These are phyloP conservation scores for Pseudopithomyces maydicus DNA, from an alignment of 2,329 filamentous ascomycete species.

Conservation along the genomic window DNA sequence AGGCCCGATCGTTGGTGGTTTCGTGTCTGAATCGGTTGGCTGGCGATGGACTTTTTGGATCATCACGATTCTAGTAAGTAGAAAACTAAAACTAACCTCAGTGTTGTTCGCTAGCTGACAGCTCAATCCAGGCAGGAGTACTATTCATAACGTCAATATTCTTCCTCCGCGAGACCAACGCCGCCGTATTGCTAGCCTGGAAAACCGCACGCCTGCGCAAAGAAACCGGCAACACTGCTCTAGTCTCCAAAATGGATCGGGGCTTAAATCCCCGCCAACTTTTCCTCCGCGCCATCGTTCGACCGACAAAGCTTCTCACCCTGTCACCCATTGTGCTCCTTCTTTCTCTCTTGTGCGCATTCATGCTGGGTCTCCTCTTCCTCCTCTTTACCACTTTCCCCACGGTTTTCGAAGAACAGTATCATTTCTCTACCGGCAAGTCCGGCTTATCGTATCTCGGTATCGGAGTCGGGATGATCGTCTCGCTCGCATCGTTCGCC, in stretches of 20 bases:
- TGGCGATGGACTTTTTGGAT: constrained; percentile 58
- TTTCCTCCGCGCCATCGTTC: constrained; percentile 6
- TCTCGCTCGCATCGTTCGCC: constrained; percentile 11
- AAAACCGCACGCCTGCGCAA: constrained; percentile 66
- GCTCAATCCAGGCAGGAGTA: neutral
- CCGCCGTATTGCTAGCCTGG: constrained; percentile 70
- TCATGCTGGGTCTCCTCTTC: constrained; percentile 13
- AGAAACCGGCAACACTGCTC: constrained; percentile 64
- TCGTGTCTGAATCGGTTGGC: constrained; percentile 47
- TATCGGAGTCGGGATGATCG: constrained; percentile 58
- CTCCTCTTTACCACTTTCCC: constrained; percentile 65
- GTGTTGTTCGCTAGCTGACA: no score
- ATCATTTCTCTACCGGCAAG: constrained; percentile 73
- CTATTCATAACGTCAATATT: neutral
- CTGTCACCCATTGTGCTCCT: constrained; percentile 16
- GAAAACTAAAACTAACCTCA: neutral
- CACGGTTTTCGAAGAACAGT: constrained; percentile 71
- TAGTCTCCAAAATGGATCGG: constrained; percentile 69
- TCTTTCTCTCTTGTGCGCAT: neutral
- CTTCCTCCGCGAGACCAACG: constrained; percentile 74
- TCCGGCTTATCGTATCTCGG: constrained; percentile 78
- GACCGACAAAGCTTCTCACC: constrained; percentile 12
- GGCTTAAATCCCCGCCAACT: constrained; percentile 59
- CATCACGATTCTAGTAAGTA: constrained; percentile 38
- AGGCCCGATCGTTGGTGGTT: constrained; percentile 51